Evolutionary conservation across 331 rosid genomes (phyloP).

Genomic region (Arachis monticola): DNA sequence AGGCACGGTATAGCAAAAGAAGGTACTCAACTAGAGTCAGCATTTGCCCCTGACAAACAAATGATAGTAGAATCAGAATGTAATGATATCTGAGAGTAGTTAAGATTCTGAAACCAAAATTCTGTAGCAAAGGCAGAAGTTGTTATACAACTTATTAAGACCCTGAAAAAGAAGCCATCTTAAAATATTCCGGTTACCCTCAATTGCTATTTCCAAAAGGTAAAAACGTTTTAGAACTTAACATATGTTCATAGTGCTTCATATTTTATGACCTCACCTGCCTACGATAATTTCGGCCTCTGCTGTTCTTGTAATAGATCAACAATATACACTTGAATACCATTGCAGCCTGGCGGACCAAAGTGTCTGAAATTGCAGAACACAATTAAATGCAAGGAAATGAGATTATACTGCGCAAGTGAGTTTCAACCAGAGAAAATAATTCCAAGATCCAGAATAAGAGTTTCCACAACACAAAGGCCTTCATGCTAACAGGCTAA

Average conservation of each 20-base stretch:
- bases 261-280: constrained; percentile 67
- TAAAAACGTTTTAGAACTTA: background rate
- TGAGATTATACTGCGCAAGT: background rate
- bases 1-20: constrained; percentile 89
- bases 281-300: constrained; percentile 89
- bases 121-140: background rate
- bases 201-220: constrained; percentile 17
- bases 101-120: constrained; percentile 28
- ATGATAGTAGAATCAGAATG: constrained; percentile 40
- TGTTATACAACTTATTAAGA: constrained; percentile 6
- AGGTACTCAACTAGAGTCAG: constrained; percentile 88
- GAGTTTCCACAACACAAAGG: background rate
- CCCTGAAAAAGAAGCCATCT: constrained; percentile 3
- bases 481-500: background rate
- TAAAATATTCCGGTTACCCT: constrained; percentile 6
- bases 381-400: constrained; percentile 16
- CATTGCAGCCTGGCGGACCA: constrained; percentile 96
- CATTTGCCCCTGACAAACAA: constrained; percentile 82
- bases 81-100: background rate
- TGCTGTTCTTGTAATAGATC: constrained; percentile 87
- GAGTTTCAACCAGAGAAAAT: constrained; percentile 24
- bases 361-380: constrained; percentile 69
- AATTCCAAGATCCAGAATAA: constrained; percentile 1
- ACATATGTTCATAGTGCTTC: constrained; percentile 7
- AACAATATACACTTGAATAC: constrained; percentile 75